A percentile compares a stretch with the other conserved stretches of the same genome.
These are phyloP conservation scores for Aspergillus persii DNA, from an alignment of 2,329 filamentous ascomycete genomes.

Conservation along the genomic window DNA sequence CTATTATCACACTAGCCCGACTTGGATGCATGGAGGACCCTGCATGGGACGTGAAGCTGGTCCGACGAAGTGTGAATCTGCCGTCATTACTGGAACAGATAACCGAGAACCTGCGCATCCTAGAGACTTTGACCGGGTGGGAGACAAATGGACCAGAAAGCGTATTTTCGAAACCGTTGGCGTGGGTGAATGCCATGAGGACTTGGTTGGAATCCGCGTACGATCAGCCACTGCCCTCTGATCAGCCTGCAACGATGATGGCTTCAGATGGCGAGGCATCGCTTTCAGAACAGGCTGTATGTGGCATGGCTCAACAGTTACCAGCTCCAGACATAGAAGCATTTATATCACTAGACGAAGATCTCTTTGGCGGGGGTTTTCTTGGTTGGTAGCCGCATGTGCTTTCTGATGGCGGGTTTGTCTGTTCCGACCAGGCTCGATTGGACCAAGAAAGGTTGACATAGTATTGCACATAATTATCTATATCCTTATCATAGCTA, in stretches of 20 bases:
- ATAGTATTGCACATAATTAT: too few relatives aligned
- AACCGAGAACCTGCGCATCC: neutral
- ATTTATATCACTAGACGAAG: neutral
- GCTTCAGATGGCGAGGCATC: neutral
- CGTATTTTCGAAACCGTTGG: neutral
- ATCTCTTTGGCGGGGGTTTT: neutral
- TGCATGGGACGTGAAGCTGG: conserved; percentile 24
- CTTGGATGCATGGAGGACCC: conserved; percentile 27
- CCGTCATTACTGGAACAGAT: conserved; percentile 22
- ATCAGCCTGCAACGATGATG: neutral
- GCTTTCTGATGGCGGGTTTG: neutral
- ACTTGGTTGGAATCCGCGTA: neutral
- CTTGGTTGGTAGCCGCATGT: neutral
- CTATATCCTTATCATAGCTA: too few relatives aligned
- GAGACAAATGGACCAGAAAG: neutral
- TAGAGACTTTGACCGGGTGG: neutral
- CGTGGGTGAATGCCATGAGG: neutral
- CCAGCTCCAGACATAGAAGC: neutral
- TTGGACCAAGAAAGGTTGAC: too few relatives aligned
- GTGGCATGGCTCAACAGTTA: neutral
- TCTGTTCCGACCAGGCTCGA: too few relatives aligned
- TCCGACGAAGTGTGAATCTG: conserved; percentile 25
- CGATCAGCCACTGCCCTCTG: neutral
- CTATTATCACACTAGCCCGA: conserved; percentile 21
- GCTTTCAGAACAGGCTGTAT: neutral